phyloP scores from a whole-genome alignment of 2,329 filamentous ascomycete species.

The Aspergillus piperis region DNA sequence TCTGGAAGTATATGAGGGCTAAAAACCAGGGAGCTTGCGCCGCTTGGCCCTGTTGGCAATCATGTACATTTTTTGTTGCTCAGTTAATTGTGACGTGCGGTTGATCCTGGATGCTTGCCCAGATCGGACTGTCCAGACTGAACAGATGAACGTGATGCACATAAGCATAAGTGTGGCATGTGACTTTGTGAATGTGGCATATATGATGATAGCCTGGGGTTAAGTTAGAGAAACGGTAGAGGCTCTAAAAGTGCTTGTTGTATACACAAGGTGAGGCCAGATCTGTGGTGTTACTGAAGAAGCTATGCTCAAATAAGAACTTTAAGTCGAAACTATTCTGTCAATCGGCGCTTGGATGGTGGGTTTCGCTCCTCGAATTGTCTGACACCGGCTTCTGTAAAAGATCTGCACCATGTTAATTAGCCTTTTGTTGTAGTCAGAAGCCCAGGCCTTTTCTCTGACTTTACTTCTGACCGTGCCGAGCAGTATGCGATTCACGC shows the following conservation, averaged over 20 bases:
- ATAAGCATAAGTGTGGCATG: not conserved
- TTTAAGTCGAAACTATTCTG: not conserved
- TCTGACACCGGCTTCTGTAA: not conserved
- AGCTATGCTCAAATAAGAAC: not conserved
- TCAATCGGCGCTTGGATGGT: not conserved
- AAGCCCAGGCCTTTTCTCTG: not conserved
- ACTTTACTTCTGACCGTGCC: slow-evolving; percentile 33
- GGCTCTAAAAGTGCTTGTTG: not conserved
- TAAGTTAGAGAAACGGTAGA: not conserved
- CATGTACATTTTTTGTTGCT: not conserved
- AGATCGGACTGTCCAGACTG: not conserved
- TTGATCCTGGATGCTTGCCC: not conserved
- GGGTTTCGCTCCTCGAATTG: not conserved
- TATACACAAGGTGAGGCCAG: not conserved
- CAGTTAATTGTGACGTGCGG: not conserved
- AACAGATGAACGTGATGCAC: not conserved
- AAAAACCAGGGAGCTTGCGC: not conserved
- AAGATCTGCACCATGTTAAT: not conserved
- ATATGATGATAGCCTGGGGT: not conserved
- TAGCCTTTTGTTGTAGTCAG: not conserved
- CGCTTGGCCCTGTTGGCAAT: not conserved
- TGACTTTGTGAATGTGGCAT: not conserved
- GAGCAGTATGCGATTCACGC: slow-evolving; percentile 55
- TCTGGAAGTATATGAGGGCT: not conserved
- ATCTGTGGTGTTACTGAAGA: slow-evolving; percentile 2